A percentile compares a stretch with the other conserved stretches of the same genome.
These are phyloP conservation scores for Debaryomyces nepalensis DNA, from an alignment of 1,139 yeast genomes.

Conservation along the genomic window DNA sequence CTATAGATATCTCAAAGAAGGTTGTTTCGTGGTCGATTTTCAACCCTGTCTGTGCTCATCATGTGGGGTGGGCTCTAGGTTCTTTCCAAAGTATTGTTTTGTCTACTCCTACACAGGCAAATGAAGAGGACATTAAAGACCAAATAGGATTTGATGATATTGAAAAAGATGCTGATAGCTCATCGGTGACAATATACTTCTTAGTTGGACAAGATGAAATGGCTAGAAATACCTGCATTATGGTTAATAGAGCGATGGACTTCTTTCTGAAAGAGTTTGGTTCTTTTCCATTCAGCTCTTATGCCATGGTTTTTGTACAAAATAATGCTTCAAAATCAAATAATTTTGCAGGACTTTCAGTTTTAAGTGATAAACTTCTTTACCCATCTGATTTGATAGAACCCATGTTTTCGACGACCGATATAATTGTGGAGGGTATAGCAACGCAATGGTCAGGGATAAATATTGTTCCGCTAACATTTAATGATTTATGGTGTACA, in stretches of 20 bases:
- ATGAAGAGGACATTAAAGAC: slow-evolving; percentile 48
- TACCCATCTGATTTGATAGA: slow-evolving; percentile 81
- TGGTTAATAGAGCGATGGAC: slow-evolving; percentile 78
- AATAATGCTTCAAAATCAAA: slow-evolving; percentile 55
- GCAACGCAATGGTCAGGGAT: slow-evolving; percentile 96
- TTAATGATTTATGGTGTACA: slow-evolving; percentile 91
- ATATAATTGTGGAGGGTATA: slow-evolving; percentile 65
- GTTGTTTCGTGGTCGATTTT: slow-evolving; percentile 78
- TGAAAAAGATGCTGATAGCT: slow-evolving; percentile 45
- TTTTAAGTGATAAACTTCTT: slow-evolving; percentile 66
- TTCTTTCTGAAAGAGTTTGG: slow-evolving; percentile 88
- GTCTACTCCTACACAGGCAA: slow-evolving; percentile 38
- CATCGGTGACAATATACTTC: slow-evolving; percentile 61
- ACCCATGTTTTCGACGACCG: slow-evolving; percentile 75
- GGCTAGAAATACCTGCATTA: slow-evolving; percentile 76
- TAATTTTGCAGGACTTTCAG: slow-evolving; percentile 78
- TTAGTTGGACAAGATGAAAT: slow-evolving; percentile 59
- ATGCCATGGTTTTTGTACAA: slow-evolving; percentile 74
- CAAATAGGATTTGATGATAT: slow-evolving; percentile 33
- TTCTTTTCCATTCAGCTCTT: slow-evolving; percentile 87
- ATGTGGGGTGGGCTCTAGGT: slow-evolving; percentile 95
- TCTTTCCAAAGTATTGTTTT: slow-evolving; percentile 70
- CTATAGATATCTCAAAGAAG: slow-evolving; percentile 70
- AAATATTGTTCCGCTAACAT: slow-evolving; percentile 79
- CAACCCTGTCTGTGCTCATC: slow-evolving; percentile 91